phyloP scores from a whole-genome alignment of 345 rosid species.

The Gossypium thurberi region DNA sequence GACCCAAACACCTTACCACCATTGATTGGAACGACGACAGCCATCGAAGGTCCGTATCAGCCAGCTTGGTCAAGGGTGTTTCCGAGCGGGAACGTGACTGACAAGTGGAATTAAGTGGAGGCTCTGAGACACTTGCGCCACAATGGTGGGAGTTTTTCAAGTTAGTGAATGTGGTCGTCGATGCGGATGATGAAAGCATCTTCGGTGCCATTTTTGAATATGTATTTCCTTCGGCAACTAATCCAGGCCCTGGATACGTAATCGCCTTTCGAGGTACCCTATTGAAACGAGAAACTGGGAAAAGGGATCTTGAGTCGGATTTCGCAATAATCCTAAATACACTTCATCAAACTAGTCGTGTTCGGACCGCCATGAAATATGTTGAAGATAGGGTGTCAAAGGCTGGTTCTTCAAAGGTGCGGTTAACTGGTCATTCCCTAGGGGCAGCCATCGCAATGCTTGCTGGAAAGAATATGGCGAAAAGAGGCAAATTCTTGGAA shows the following conservation, averaged over 20 bases:
- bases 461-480: conserved; percentile 62
- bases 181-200: conserved; percentile 50
- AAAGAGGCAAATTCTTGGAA: conserved; percentile 39
- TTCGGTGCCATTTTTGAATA: conserved; percentile 75
- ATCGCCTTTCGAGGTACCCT: conserved; percentile 43
- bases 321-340: conserved; percentile 45
- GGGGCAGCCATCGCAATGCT: conserved; percentile 75
- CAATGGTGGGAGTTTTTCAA: conserved; percentile 76
- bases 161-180: conserved; percentile 42
- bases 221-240: not conserved
- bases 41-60: conserved; percentile 63
- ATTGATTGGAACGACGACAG: conserved; percentile 57
- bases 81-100: conserved; percentile 66
- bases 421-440: conserved; percentile 86
- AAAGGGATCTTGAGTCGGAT: conserved; percentile 51
- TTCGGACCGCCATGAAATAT: conserved; percentile 58
- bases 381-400: conserved; percentile 44
- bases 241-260: conserved; percentile 44
- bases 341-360: conserved; percentile 54
- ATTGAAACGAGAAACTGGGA: too few species aligned
- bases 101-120: conserved; percentile 44
- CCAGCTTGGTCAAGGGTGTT: conserved; percentile 66
- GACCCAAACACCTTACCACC: not conserved
- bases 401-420: conserved; percentile 44
- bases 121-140: conserved; percentile 50